phyloP scores from a whole-genome alignment of 352 stramenopile species.

The Pythium grandisporangium region DNA sequence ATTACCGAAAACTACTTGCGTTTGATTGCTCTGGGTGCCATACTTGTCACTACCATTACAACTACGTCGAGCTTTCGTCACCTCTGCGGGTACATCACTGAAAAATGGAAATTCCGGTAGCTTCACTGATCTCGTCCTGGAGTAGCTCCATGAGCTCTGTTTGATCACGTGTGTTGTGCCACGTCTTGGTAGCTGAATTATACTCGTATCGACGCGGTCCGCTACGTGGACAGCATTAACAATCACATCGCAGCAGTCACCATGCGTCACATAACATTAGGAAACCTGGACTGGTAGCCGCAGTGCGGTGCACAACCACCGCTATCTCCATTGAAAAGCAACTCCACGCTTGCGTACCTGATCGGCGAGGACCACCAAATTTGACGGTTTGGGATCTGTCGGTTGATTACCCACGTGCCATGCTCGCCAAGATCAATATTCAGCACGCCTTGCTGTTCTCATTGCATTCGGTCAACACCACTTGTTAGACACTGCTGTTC shows the following conservation, averaged over 20 bases:
- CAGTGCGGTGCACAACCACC: too few species aligned
- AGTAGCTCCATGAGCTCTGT: conserved; percentile 67
- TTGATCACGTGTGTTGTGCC: conserved; percentile 77
- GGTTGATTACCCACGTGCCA: conserved; percentile 97
- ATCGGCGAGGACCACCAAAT: conserved; percentile 97
- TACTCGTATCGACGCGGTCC: conserved; percentile 88
- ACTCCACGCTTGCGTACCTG: conserved; percentile 66
- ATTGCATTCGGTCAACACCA: neutral
- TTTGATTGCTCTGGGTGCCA: too few species aligned
- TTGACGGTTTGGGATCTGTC: conserved; percentile 96
- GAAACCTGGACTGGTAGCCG: too few species aligned
- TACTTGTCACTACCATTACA: too few species aligned
- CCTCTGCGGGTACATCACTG: too few species aligned
- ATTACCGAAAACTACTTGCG: too few species aligned
- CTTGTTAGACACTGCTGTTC: neutral
- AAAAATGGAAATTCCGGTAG: conserved; percentile 77
- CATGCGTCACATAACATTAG: too few species aligned
- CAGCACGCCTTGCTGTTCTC: conserved; percentile 90
- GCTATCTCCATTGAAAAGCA: neutral
- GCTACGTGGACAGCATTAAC: conserved; percentile 15
- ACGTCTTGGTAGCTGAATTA: conserved; percentile 48
- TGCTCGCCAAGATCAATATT: conserved; percentile 91
- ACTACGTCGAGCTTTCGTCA: too few species aligned
- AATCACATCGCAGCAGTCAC: too few species aligned
- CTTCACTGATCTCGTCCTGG: conserved; percentile 65